Conservation (phyloP, 2,329 filamentous ascomycete species). For the Fusarium humuli region DNA sequence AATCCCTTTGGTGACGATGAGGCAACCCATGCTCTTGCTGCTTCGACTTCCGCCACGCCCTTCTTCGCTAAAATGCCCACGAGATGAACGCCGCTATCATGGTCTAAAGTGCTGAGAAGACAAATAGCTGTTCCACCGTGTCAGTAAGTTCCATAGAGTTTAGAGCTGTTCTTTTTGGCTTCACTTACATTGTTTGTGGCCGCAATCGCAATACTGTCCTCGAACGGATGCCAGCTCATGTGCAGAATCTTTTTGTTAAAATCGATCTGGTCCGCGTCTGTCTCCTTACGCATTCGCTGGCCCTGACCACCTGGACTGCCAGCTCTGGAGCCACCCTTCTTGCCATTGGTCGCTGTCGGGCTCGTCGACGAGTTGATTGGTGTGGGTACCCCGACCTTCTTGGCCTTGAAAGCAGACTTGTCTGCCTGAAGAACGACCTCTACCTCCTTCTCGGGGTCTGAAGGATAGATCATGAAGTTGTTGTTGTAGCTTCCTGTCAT, state of each 20-base stretch:
- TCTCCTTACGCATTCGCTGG: slow-evolving; percentile 98
- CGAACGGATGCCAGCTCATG: slow-evolving; percentile 99
- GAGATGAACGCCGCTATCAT: slow-evolving; percentile 45
- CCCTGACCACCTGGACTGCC: slow-evolving; percentile 86
- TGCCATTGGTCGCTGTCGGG: slow-evolving; percentile 77
- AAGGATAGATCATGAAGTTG: slow-evolving; percentile 99
- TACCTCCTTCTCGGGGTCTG: slow-evolving; percentile 93
- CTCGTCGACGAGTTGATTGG: slow-evolving; percentile 89
- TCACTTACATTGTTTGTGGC: slow-evolving; percentile 96
- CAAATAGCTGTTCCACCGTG: slow-evolving; percentile 69
- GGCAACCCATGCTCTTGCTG: slow-evolving; percentile 32
- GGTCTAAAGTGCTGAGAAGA: slow-evolving; percentile 78
- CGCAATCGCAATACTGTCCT: slow-evolving; percentile 99
- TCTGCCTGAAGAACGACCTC: slow-evolving; percentile 98
- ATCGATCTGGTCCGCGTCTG: slow-evolving; percentile 98
- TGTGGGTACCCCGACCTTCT: slow-evolving; percentile 98
- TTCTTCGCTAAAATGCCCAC: slow-evolving; percentile 34
- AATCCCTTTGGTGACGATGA: slow-evolving; percentile 28
- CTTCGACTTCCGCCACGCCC: slow-evolving; percentile 29
- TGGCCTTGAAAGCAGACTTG: slow-evolving; percentile 99
- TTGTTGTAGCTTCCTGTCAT: slow-evolving; percentile 99
- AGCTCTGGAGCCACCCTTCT: slow-evolving; percentile 89
- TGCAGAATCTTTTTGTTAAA: slow-evolving; percentile 99
- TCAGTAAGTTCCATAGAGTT: slow-evolving; percentile 41
- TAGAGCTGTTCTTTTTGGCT: neutral